Evolutionary conservation across 2,329 filamentous ascomycete genomes (phyloP), one percentile per base, ranked within the genome.

Genomic region (Metarhizium anisopliae): DNA sequence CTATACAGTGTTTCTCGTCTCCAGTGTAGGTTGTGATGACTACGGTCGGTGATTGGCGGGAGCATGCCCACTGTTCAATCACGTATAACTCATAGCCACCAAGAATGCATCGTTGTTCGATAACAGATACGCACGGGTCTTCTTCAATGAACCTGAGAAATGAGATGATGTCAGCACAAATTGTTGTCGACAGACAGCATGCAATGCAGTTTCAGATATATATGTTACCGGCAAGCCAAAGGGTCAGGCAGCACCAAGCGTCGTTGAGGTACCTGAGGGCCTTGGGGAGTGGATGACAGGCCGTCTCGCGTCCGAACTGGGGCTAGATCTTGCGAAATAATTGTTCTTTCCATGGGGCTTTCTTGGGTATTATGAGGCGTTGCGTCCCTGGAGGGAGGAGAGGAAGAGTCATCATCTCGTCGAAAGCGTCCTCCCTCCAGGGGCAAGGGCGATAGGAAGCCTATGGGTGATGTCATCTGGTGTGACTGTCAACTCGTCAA

Each of bases 31-130:
- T 96, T 47, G 88, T 89, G 61, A 97, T 95, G 52, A 95, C 83
- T 60, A 95, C 89, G 16, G 93, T 96, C 1, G 93, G 93, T 59
- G 95, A 90, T 56, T 85, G 81, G 53, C 94, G 84, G 13, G 93
- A 96, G 71, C 92, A 96, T 6, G 90, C 90, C 94, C 94, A 99
- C 77, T 99, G 94, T 70, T 97, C 94, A 61, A 97, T 90, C 16
- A 97, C 74, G 70, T 97, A 97, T 59, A 93, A 78, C 70, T 97
- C 92, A 72, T 96, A 97, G 61, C 93, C 93, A 58, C 82, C 75
- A 6, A 99, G 79, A 52, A 81, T 76, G 52, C 80, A 78, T 55
- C 84, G 83, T 54, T 87, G 85, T 62, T 92, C 83, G 60, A 96
- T 77, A 7, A 96, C 84, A 3, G 77, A 79, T 4, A 90, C 91